phyloP scores from a whole-genome alignment of 192 early-diverging fungal species.

The Coemansia pectinata region DNA sequence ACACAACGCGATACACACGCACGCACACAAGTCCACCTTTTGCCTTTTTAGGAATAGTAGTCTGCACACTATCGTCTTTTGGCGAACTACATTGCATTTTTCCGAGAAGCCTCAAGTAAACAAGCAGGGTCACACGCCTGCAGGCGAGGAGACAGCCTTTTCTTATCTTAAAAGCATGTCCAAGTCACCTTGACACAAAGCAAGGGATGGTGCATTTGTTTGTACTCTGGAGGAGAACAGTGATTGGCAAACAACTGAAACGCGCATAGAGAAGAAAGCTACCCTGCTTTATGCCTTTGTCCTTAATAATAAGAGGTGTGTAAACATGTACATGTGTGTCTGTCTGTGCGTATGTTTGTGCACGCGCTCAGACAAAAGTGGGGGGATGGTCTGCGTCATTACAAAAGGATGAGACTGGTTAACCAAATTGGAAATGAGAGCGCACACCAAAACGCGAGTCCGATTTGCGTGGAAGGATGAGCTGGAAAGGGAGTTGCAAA shows the following conservation, averaged over 20 bases:
- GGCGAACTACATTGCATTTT: not conserved
- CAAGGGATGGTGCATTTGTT: not conserved
- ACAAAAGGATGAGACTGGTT: not conserved
- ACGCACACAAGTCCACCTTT: not conserved
- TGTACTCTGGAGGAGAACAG: not conserved
- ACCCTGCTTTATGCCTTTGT: not conserved
- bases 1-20: not conserved
- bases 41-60: not conserved
- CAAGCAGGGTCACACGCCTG: not conserved
- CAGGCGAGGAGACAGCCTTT: not conserved
- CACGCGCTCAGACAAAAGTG: not conserved
- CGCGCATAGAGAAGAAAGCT: not conserved
- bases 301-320: not conserved
- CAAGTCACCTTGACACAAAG: slow-evolving; percentile 7
- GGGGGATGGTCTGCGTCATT: not conserved
- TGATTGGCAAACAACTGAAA: not conserved
- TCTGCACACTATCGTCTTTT: not conserved
- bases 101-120: not conserved
- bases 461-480: not conserved
- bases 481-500: not conserved
- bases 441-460: not conserved
- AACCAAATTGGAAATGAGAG: slow-evolving; percentile 1
- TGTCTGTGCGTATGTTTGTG: not conserved
- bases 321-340: not conserved
- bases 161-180: not conserved